Evolutionary conservation across 805 yeast species (phyloP), one percentile per base, ranked within the genome.

Genomic region (Zygotorulaspora chibaensis): DNA sequence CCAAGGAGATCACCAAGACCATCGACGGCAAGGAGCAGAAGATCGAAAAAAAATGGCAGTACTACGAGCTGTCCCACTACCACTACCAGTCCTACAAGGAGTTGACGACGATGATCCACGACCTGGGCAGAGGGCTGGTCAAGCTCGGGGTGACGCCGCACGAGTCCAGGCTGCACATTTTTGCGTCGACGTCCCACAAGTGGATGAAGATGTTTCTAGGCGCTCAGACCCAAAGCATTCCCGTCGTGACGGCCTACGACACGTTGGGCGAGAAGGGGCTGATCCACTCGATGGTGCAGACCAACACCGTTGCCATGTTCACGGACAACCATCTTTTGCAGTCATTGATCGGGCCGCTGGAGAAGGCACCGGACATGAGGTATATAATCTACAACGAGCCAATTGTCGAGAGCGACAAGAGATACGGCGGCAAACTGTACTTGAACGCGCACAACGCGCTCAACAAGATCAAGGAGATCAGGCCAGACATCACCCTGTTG

Each of bases 201-300:
- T 91, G 98, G 98, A 79, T 91, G 87, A 85, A 87, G 69, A 77
- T 87, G 27, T 91, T 81, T 53, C 66, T 87, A 48, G 96, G 90
- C 12, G 76, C 87, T 43, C 79, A 80, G 57, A 72, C 89, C 42
- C 96, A 88, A 67, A 69, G 77, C 40, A 83, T 93, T 49, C 86
- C 98, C 18, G 76, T 85, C 46, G 98, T 89, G 34, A 93, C 99
- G 12, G 98, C 99, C 31, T 93, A 93, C 67, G 97, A 90, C 66
- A 88, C 96, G 35, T 74, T 90, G 54, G 97, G 97, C 47, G 95
- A 88, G 67, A 75, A 76, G 30, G 96, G 96, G 18, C 75, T 90
- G 61, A 84, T 83, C 46, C 95, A 85, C 68, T 89, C 97, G 2
- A 74, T 93, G 61, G 74, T 77, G 34, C 87, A 90, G 70, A 88